Evolutionary conservation across 768 basidiomycete genomes (phyloP), one percentile per base, ranked within the genome.

Genomic region (Plicaturopsis crispa): DNA sequence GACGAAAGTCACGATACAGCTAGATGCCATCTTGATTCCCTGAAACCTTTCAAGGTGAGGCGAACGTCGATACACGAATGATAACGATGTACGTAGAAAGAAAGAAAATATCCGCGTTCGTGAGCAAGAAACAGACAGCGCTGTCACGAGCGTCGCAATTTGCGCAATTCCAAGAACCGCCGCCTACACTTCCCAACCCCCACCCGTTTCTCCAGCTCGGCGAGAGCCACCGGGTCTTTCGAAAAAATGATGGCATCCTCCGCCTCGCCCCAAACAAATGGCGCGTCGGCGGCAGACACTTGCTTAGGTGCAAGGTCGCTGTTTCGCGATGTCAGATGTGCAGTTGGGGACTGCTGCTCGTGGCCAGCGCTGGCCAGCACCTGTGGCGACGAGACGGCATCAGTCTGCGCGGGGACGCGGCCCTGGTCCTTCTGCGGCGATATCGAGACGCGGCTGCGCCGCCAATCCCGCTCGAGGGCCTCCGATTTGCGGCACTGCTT

Each of bases 401-500:
- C n/a, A 28, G 26, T 28, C 26, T 14, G 10, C 8, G 10, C 26
- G 14, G 26, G 14, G 14, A 28, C 8, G 26, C 26, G 8, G 8
- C 26, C 26, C 14, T 28, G 14, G 26, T 8, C 26, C 8, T 28
- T 28, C 26, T 8, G 26, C 8, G 8, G 14, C 14, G 8, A 8
- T 28, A 14, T 14, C 8, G 14, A 14, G 14, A 28, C 8, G 26
- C 10, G 26, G 10, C 26, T 28, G 26, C 14, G 10, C 47, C 38
- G 14, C 44, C 47, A 19, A 48, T 65, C 65, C 22, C 63, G 54
- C 31, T 51, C 47, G 13, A 61, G 24, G 3, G 64, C 65, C 44
- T 67, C 66, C 12, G 57, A 50, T 35, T 40, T 35, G 34, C 64
- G 52, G 2, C 63, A 65, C 41, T 63, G 59, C 42, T 48, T 53